Percentiles rank a stretch among this genome's conserved stretches.
These are phyloP conservation scores for Bruguiera gymnorhiza DNA, from an alignment of 345 rosid species.

Conservation along the genomic window DNA sequence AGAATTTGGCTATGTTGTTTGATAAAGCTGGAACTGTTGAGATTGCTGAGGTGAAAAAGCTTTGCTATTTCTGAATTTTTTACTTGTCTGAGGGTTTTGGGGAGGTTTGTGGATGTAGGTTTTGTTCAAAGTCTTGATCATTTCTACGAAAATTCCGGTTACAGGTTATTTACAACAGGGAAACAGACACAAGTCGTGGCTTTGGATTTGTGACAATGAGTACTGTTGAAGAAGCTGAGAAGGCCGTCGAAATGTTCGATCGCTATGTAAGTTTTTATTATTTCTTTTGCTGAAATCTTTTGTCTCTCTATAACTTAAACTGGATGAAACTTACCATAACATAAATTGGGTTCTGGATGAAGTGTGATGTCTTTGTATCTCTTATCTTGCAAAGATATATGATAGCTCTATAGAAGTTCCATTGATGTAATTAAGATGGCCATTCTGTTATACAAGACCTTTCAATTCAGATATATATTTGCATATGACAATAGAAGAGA, in stretches of 20 bases:
- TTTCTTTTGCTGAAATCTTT: not conserved
- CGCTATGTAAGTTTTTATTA: conserved; percentile 57
- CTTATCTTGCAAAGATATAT: conserved; percentile 1
- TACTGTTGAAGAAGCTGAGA: conserved; percentile 80
- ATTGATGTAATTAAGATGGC: not conserved
- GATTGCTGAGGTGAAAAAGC: conserved; percentile 69
- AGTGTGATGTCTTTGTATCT: not conserved
- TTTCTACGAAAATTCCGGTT: conserved; percentile 1
- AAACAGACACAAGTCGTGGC: conserved; percentile 84
- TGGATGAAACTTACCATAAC: not conserved
- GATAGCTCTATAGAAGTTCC: not conserved
- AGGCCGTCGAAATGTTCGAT: conserved; percentile 61
- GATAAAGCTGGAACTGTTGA: conserved; percentile 91
- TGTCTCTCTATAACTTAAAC: not conserved
- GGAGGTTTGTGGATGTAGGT: not conserved
- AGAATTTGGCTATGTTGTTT: conserved; percentile 75
- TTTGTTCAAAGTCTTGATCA: not conserved
- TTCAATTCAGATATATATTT: not conserved
- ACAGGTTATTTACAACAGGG: conserved; percentile 81
- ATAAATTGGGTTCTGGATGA: not conserved
- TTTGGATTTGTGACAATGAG: conserved; percentile 95
- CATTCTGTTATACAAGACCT: not conserved
- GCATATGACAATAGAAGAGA: not conserved
- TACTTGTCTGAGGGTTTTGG: not conserved
- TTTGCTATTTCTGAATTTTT: not conserved